Percentiles rank a stretch among this genome's conserved stretches.
These are phyloP conservation scores for Pleurotus pulmonarius DNA, from an alignment of 768 basidiomycete species.

Conservation along the genomic window DNA sequence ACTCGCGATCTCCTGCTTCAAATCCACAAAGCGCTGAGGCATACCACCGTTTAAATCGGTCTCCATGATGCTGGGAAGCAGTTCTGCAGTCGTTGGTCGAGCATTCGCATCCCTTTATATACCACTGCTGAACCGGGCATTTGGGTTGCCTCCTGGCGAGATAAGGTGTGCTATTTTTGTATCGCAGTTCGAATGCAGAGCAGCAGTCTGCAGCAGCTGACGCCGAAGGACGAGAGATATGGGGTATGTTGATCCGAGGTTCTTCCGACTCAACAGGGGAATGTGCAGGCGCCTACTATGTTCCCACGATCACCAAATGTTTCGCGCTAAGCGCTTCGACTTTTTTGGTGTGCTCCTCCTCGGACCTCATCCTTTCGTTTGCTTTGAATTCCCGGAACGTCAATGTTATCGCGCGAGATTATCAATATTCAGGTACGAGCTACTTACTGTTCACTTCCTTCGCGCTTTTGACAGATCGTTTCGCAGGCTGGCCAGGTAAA, in stretches of 20 bases:
- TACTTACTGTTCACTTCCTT: constrained; percentile 1
- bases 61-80: background rate
- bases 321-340: too few relatives aligned
- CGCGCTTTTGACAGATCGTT: background rate
- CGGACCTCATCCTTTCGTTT: too few relatives aligned
- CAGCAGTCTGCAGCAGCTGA: too few relatives aligned
- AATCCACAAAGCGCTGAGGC: constrained; percentile 50
- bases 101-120: background rate
- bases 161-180: background rate
- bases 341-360: too few relatives aligned
- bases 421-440: constrained; percentile 69
- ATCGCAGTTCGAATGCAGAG: too few relatives aligned
- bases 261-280: background rate
- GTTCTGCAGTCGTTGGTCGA: too few relatives aligned
- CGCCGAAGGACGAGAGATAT: background rate
- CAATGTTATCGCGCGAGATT: constrained; percentile 70
- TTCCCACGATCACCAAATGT: too few relatives aligned
- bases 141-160: background rate
- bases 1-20: constrained; percentile 55
- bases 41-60: constrained; percentile 12
- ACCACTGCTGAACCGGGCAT: background rate
- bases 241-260: background rate
- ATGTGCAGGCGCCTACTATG: too few relatives aligned
- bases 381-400: too few relatives aligned
- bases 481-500: constrained; percentile 67